Conservation (phyloP, 2,329 filamentous ascomycete genomes). For the Fusarium sp. region DNA sequence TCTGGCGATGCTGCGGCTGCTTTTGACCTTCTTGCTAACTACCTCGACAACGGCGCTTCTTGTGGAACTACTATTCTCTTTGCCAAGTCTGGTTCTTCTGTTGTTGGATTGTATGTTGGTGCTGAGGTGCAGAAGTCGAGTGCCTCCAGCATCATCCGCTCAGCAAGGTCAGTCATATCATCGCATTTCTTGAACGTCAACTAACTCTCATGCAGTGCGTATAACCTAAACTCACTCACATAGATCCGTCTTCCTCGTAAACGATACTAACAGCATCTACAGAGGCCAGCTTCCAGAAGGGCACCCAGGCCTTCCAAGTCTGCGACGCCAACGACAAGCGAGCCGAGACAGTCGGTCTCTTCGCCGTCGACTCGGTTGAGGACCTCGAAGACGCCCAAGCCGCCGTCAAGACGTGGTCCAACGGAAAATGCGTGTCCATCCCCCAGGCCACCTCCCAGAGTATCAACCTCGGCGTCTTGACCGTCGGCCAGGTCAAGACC, state of each 20-base stretch:
- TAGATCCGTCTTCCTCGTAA: background rate
- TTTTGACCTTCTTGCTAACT: constrained; percentile 34
- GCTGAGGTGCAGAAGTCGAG: constrained; percentile 41
- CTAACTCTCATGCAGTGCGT: constrained; percentile 23
- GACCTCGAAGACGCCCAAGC: constrained; percentile 28
- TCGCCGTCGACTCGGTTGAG: constrained; percentile 29
- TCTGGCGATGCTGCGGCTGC: constrained; percentile 26
- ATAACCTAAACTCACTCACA: background rate
- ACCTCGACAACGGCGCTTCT: constrained; percentile 29
- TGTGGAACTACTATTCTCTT: constrained; percentile 42
- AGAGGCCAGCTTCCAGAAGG: constrained; percentile 30
- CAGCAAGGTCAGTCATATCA: constrained; percentile 18
- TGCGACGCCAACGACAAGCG: constrained; percentile 36
- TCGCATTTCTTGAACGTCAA: background rate
- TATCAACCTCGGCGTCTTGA: constrained; percentile 33
- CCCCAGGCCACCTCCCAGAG: constrained; percentile 9
- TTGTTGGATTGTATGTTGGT: constrained; percentile 41
- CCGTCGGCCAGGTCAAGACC: constrained; percentile 23
- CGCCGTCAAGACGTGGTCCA: constrained; percentile 37
- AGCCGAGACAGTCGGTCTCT: constrained; percentile 37
- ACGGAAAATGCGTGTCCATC: constrained; percentile 35
- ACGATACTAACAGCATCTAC: background rate
- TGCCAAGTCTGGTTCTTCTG: constrained; percentile 38
- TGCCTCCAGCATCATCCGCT: constrained; percentile 27
- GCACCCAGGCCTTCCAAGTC: constrained; percentile 34